Base-by-base conservation (phyloP, 225 moss, liverwort and hornwort species). In the Bryoerythrophyllum caledonicum region DNA sequence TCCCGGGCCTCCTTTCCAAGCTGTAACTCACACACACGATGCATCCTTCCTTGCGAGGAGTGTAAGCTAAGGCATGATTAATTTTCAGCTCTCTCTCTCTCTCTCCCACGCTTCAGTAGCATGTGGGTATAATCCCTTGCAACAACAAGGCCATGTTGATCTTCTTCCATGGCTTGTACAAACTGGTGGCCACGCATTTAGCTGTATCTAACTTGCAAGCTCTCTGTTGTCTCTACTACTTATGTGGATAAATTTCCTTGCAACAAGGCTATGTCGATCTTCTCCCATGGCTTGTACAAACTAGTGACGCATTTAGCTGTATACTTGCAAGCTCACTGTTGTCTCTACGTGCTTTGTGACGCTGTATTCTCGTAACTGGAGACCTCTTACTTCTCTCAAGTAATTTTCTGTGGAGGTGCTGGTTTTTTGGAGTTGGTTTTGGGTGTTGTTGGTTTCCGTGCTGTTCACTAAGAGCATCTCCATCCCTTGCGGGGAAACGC, bases 1-100 rank as follows among this genome's bases (percentile, higher is more conserved):
- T 82, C 20, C 30, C 73, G 20, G 66, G 65, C 5, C 67, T 83
- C 28, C 74, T 80, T 57, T 83, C 86, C 43, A 86, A 86, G 17
- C 27, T 86, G 67, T 86, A 86, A 49, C 48, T 49, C 17, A 6
- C 48, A 49, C 48, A 49, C 6, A 6, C 5, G 32, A 3, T 19
- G 48, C 48, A 19, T 19, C 48, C 48, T 44, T 21, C n/a, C 34
- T 53, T 59, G 56, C 37, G n/a, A n/a, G n/a, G 60, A 76, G 70
- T 57, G 8, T 60, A 51, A 49, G 53, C 4, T 46, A 34, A 38
- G 69, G 70, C 38, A 82, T 34, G 73, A 70, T 78, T n/a, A 44
- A 59, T 58, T 43, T 58, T 59, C 43, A 53, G 54, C 75, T 55
- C 63, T 4, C 12, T 13, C 44, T 1, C 14, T 13, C 14, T 44